Evolutionary conservation across 2,329 filamentous ascomycete genomes (phyloP), one percentile per base, ranked within the genome.

Genomic region (Fusarium odoratissimum): DNA sequence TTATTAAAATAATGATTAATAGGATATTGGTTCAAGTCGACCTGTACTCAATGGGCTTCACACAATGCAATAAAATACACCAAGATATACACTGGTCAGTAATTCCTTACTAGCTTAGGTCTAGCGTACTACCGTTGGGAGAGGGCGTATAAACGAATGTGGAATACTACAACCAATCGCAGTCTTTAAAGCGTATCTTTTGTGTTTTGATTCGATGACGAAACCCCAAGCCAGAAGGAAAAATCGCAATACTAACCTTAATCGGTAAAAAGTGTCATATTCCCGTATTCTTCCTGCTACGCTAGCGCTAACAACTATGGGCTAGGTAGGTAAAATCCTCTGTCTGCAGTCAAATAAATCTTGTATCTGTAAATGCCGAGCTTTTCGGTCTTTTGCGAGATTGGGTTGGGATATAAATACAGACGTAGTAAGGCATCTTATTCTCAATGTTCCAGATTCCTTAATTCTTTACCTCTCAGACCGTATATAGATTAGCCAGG

Each of bases 321-420:
- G 30, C 42, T 2, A 14, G 11, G 19, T 21, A 28, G 17, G 8
- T 3, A 14, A 10, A 3, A 7, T 1, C 4, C 25, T 9, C 3
- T 16, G 4, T n/a, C 12, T 28, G 2, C 23, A 30, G 3, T 16
- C 0, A 2, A 11, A 21, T 1, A 5, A 6, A n/a, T 3, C 4
- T 16, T 13, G 25, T 11, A 5, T 11, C 13, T 30, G 6, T 0
- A 17, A 48, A 30, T 6, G 13, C 45, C 28, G 45, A 48, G 21
- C 9, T 11, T 30, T 2, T n/a, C 28, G 45, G 45, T 30, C 28
- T n/a, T 48, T 48, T 30, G 9, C 13, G 3, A n/a, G 12, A 6
- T 3, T 8, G 3, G 19, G 0, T 3, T 30, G 25, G 19, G 6
- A 30, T 48, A 48, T n/a, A 48, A 48, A 30, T 30, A 30, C 10